A percentile compares a stretch with the other conserved stretches of the same genome.
phyloP scores from a whole-genome alignment of 1,284 basidiomycete species.

The Athelia psychrophila region DNA sequence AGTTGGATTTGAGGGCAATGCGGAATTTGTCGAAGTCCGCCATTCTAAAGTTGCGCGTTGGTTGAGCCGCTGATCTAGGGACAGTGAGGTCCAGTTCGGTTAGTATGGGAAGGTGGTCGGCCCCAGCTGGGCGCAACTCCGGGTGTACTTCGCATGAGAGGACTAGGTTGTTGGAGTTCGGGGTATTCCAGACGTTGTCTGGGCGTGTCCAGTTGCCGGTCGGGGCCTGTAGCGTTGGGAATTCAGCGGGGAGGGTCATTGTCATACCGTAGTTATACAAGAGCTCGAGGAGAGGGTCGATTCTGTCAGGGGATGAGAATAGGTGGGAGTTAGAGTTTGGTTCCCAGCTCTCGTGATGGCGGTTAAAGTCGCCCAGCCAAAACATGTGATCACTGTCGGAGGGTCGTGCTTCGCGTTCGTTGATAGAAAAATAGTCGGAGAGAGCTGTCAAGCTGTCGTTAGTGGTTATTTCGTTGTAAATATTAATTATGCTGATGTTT shows the following conservation, averaged over 20 bases:
- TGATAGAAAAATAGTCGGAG: neutral
- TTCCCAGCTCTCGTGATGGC: slow-evolving; percentile 48
- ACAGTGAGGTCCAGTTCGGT: slow-evolving; percentile 1
- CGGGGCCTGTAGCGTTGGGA: slow-evolving; percentile 12
- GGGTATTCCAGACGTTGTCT: slow-evolving; percentile 13
- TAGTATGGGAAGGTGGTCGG: slow-evolving; percentile 14
- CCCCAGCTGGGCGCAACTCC: slow-evolving; percentile 2
- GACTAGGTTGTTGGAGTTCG: slow-evolving; percentile 3
- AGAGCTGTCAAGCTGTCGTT: slow-evolving; percentile 16
- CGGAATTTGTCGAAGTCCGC: neutral
- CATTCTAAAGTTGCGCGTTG: neutral
- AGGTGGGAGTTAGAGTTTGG: slow-evolving; percentile 17
- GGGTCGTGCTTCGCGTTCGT: neutral
- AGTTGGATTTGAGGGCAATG: neutral
- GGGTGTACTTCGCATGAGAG: slow-evolving; percentile 7
- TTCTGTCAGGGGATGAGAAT: slow-evolving; percentile 1
- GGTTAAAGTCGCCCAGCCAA: slow-evolving; percentile 48
- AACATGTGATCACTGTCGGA: slow-evolving; percentile 16
- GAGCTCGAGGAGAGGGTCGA: slow-evolving; percentile 10
- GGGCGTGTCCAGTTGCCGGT: slow-evolving; percentile 13
- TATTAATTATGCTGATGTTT: slow-evolving; percentile 25
- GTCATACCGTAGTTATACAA: slow-evolving; percentile 6
- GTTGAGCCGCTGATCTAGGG: neutral
- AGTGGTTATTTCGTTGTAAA: slow-evolving; percentile 31
- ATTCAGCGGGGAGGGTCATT: slow-evolving; percentile 10